Conservation (phyloP, 768 basidiomycete species). For the Collybia nuda region DNA sequence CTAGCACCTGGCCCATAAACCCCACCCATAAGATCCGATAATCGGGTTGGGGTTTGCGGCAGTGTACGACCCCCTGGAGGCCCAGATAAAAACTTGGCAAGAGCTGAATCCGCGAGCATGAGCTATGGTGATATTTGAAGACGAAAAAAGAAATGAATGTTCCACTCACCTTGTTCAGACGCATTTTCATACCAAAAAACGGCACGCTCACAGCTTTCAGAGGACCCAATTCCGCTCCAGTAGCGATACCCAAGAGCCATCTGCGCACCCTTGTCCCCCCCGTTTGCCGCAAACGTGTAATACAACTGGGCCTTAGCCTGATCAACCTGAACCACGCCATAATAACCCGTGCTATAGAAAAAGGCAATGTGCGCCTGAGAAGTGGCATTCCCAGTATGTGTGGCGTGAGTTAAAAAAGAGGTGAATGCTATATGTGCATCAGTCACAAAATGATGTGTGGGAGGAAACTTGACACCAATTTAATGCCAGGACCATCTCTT, state of each 20-base stretch:
- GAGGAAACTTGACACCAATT: constrained; percentile 58
- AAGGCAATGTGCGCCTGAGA: constrained; percentile 87
- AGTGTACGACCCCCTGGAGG: constrained; percentile 90
- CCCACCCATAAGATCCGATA: constrained; percentile 91
- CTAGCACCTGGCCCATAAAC: constrained; percentile 95
- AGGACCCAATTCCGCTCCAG: constrained; percentile 93
- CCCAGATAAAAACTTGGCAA: constrained; percentile 77
- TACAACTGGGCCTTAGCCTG: constrained; percentile 87
- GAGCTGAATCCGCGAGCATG: constrained; percentile 45
- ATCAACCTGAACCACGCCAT: constrained; percentile 56
- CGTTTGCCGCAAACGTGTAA: constrained; percentile 92
- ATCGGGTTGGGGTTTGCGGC: constrained; percentile 73
- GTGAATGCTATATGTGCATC: constrained; percentile 65
- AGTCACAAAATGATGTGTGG: constrained; percentile 60
- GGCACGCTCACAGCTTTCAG: constrained; percentile 83
- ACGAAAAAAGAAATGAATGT: neutral
- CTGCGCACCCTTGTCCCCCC: constrained; percentile 83
- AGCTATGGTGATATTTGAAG: neutral
- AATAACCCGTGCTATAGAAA: constrained; percentile 87
- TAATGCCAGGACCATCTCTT: neutral
- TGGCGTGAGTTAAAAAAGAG: constrained; percentile 64
- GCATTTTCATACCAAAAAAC: constrained; percentile 89
- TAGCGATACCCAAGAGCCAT: constrained; percentile 94
- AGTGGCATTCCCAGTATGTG: constrained; percentile 75
- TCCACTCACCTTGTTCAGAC: constrained; percentile 69